These are phyloP conservation scores for Gyrodon lividus DNA, from an alignment of 768 basidiomycete species.

Conservation along the genomic window DNA sequence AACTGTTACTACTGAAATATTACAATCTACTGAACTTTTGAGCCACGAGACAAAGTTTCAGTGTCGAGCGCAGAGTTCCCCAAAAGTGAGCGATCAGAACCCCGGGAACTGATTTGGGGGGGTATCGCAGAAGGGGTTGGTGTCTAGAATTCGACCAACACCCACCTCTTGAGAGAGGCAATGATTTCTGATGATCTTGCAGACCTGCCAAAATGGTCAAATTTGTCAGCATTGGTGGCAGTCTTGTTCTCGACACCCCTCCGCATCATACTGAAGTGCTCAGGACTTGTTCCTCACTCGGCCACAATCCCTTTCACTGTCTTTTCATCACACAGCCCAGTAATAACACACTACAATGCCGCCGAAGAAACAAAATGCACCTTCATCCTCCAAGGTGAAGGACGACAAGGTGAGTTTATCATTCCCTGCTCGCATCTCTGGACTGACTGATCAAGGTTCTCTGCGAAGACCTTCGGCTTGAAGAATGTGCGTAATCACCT, in stretches of 20 bases:
- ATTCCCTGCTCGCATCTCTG: constrained; percentile 7
- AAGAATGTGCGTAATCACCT: constrained; percentile 64
- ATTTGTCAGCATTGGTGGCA: not conserved
- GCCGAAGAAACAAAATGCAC: constrained; percentile 68
- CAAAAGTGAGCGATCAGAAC: not conserved
- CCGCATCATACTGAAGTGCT: not conserved
- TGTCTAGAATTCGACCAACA: not conserved
- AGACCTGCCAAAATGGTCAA: not conserved
- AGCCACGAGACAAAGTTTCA: not conserved
- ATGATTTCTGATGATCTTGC: not conserved
- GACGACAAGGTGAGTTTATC: constrained; percentile 69
- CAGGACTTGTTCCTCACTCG: not conserved
- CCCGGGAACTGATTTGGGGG: not conserved
- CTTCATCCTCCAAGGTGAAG: constrained; percentile 66
- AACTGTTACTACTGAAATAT: not conserved
- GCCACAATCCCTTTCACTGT: constrained; percentile 5
- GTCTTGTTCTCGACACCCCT: not conserved
- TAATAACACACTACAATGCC: constrained; percentile 50
- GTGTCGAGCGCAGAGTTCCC: not conserved
- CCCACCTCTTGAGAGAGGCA: not conserved
- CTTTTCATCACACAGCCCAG: not conserved
- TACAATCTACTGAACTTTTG: not conserved
- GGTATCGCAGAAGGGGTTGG: not conserved
- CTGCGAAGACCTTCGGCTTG: constrained; percentile 76
- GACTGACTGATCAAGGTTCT: constrained; percentile 31